Evolutionary conservation across 306 rosid species (phyloP), one percentile per base, ranked within the genome.

Genomic region (Dalbergia oliveri): DNA sequence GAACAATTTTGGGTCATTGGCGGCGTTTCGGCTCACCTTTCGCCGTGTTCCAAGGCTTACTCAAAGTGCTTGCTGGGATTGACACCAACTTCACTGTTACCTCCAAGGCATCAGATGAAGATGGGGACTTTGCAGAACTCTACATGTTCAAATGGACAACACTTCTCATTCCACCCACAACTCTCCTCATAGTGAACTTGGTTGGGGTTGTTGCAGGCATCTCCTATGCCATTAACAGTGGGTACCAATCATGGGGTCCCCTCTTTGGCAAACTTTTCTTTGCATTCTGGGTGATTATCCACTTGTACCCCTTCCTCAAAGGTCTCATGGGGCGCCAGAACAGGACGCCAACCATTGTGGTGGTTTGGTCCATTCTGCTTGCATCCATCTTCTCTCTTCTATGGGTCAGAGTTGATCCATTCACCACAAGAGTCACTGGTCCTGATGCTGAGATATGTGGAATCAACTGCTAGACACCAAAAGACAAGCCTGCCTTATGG

Each of bases 301-400:
- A 95, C 88, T 87, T 95, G 9, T 95, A 95, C 44, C 99, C 99
- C 11, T 95, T 95, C 93, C 95, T 95, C 86, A 95, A 95, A 79
- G 99, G 99, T 93, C 91, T 95, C 57, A 93, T 95, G 99, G 99
- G 99, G 47, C 91, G 99, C 65, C 99, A 95, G 86, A 95, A 95
- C 81, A 70, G 99, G 53, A 95, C 97, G 0, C 99, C 99, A 0
- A 95, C 99, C 82, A 91, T 95, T 16, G 97, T 95, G 11, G 91
- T 95, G 3, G 97, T 95, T 18, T 95, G 99, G 99, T 93, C 98
- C 11, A 84, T 95, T 77, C 90, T 95, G 0, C 92, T 95, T 50
- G 99, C 99, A 12, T 95, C 99, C 19, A 95, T 95, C 67, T 95
- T 95, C 90, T 95, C 99, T 4, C 82, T 95, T 60, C 73, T 95